Evolutionary conservation across 805 yeast species (phyloP).

Genomic region (Yamadazyma laniorum): DNA sequence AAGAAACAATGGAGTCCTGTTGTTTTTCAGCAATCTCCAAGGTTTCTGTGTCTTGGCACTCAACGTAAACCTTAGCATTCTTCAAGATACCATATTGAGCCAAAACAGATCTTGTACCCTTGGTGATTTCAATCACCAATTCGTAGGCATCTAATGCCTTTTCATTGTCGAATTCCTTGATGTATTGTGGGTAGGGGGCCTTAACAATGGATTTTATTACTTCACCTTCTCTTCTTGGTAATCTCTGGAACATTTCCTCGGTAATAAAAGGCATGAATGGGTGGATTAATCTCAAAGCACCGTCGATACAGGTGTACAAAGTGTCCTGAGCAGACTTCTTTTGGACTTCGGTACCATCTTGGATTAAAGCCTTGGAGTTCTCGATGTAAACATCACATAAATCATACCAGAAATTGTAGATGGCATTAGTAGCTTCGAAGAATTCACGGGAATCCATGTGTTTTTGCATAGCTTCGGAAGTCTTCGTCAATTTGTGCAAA

Average conservation of each 20-base stretch:
- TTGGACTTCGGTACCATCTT: slow-evolving; percentile 86
- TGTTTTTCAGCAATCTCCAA: slow-evolving; percentile 62
- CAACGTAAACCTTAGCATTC: slow-evolving; percentile 84
- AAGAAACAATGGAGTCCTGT: slow-evolving; percentile 81
- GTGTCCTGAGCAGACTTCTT: slow-evolving; percentile 91
- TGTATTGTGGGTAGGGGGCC: slow-evolving; percentile 75
- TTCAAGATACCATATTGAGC: slow-evolving; percentile 87
- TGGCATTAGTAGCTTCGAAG: slow-evolving; percentile 78
- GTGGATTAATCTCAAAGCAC: slow-evolving; percentile 86
- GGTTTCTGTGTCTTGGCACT: slow-evolving; percentile 51
- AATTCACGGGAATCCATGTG: slow-evolving; percentile 84
- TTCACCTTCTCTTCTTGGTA: slow-evolving; percentile 82
- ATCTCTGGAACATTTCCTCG: slow-evolving; percentile 98
- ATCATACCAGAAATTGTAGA: slow-evolving; percentile 95
- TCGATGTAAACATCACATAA: slow-evolving; percentile 98
- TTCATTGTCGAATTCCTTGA: slow-evolving; percentile 57
- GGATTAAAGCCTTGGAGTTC: slow-evolving; percentile 88
- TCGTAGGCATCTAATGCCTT: slow-evolving; percentile 76
- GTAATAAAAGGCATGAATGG: slow-evolving; percentile 98
- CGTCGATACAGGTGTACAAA: slow-evolving; percentile 86
- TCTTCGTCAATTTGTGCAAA: slow-evolving; percentile 73
- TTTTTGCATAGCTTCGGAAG: slow-evolving; percentile 62
- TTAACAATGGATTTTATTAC: slow-evolving; percentile 64
- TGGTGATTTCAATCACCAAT: slow-evolving; percentile 79
- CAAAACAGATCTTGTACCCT: slow-evolving; percentile 86